A percentile compares a stretch with the other conserved stretches of the same genome.
Conservation (phyloP, 2,329 filamentous ascomycete species). For the Venturiaceae sp. region DNA sequence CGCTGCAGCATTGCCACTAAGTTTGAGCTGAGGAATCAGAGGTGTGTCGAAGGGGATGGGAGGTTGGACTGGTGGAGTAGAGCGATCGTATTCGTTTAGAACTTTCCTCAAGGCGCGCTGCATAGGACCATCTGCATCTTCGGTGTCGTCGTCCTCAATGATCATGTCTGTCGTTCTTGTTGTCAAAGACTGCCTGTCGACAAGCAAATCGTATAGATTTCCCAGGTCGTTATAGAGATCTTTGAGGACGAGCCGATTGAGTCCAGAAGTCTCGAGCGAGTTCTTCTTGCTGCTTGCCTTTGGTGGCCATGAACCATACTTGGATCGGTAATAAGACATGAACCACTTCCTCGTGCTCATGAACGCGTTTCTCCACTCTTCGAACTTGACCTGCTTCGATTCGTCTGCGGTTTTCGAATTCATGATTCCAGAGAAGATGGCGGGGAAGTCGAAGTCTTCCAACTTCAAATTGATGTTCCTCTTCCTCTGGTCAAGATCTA, state of each 20-base stretch:
- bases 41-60: slow-evolving; percentile 87
- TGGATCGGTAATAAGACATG: slow-evolving; percentile 57
- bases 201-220: slow-evolving; percentile 78
- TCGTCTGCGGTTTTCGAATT: slow-evolving; percentile 71
- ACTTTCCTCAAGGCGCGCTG: slow-evolving; percentile 64
- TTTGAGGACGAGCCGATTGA: slow-evolving; percentile 75
- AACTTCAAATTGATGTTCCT: slow-evolving; percentile 62
- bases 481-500: slow-evolving; percentile 68
- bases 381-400: slow-evolving; percentile 71
- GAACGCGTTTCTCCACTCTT: slow-evolving; percentile 71
- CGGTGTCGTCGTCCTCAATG: slow-evolving; percentile 41
- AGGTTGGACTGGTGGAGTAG: slow-evolving; percentile 79
- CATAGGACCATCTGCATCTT: slow-evolving; percentile 46
- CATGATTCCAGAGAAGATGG: slow-evolving; percentile 78
- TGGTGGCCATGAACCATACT: slow-evolving; percentile 75
- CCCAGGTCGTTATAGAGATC: slow-evolving; percentile 81
- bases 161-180: slow-evolving; percentile 66
- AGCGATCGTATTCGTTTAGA: slow-evolving; percentile 80
- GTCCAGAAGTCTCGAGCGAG: slow-evolving; percentile 70
- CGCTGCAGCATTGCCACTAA: slow-evolving; percentile 62
- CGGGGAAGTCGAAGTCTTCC: slow-evolving; percentile 85
- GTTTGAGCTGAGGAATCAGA: slow-evolving; percentile 60
- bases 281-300: slow-evolving; percentile 91
- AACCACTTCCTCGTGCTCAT: slow-evolving; percentile 64
- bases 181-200: slow-evolving; percentile 69